A percentile compares a stretch with the other conserved stretches of the same genome.
Conservation (phyloP, 192 early-diverging fungal genomes). For the Phlyctochytrium planicorne region DNA sequence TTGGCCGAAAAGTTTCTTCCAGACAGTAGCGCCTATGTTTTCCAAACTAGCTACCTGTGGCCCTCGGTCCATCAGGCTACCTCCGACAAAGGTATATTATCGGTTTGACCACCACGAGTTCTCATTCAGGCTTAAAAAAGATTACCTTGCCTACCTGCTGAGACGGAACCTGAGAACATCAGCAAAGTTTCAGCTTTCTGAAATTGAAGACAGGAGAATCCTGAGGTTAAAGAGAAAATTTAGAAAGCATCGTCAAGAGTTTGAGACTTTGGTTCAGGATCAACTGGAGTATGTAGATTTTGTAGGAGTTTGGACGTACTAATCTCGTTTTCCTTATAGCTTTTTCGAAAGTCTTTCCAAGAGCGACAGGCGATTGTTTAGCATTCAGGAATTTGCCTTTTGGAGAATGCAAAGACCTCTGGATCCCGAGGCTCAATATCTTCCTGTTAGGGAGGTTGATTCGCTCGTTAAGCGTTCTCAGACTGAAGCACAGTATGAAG, state of each 20-base stretch:
- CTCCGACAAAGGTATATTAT: no score
- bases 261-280: slow-evolving; percentile 24
- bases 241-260: slow-evolving; percentile 29
- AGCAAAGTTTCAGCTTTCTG: slow-evolving; percentile 26
- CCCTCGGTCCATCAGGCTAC: slow-evolving; percentile 20
- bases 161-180: slow-evolving; percentile 25
- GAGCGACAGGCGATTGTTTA: slow-evolving; percentile 29
- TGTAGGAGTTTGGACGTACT: no score
- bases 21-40: slow-evolving; percentile 32
- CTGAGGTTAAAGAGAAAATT: slow-evolving; percentile 21
- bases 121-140: no score
- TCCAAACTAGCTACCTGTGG: slow-evolving; percentile 38
- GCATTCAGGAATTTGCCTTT: slow-evolving; percentile 37
- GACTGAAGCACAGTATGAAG: no score
- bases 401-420: slow-evolving; percentile 36
- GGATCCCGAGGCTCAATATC: no score
- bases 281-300: slow-evolving; percentile 30
- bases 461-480: no score
- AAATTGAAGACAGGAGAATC: slow-evolving; percentile 34
- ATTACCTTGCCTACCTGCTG: slow-evolving; percentile 40
- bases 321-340: no score
- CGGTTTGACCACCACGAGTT: no score
- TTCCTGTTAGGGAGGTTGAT: no score
- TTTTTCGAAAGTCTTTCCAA: slow-evolving; percentile 23
- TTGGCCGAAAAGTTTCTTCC: slow-evolving; percentile 29